phyloP scores from a whole-genome alignment of 1,139 yeast genomes.

The Diutina ranongensis region DNA sequence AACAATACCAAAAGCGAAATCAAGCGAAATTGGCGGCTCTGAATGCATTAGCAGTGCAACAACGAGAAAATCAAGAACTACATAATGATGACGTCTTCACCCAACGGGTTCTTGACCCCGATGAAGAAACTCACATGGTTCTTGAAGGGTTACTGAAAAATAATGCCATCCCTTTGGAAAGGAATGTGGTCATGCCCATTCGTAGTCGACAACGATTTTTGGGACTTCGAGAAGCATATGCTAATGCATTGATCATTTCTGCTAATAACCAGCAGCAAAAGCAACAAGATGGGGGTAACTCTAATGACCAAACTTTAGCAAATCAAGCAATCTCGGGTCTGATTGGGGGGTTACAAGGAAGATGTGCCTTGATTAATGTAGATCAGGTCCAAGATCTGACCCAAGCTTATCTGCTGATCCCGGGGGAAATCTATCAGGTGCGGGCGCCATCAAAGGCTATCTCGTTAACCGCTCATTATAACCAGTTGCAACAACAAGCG shows the following conservation, averaged over 20 bases:
- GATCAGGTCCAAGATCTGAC: slow-evolving; percentile 30
- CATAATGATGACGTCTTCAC: slow-evolving; percentile 14
- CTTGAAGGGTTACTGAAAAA: slow-evolving; percentile 83
- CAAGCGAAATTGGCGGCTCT: slow-evolving; percentile 84
- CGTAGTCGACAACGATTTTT: slow-evolving; percentile 61
- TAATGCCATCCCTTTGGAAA: slow-evolving; percentile 72
- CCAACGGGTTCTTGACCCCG: slow-evolving; percentile 43
- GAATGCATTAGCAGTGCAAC: slow-evolving; percentile 54
- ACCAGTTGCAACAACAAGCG: slow-evolving; percentile 33
- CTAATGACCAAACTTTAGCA: slow-evolving; percentile 31
- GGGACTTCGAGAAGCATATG: slow-evolving; percentile 76
- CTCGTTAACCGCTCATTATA: slow-evolving; percentile 31
- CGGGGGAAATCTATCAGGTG: slow-evolving; percentile 44
- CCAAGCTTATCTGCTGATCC: slow-evolving; percentile 41
- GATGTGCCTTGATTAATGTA: slow-evolving; percentile 64
- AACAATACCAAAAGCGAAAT: slow-evolving; percentile 84
- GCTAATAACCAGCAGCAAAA: slow-evolving; percentile 2
- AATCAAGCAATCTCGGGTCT: slow-evolving; percentile 42
- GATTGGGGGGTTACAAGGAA: slow-evolving; percentile 63
- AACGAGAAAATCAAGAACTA: slow-evolving; percentile 34
- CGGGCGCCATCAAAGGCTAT: slow-evolving; percentile 52
- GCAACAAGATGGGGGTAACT: slow-evolving; percentile 7
- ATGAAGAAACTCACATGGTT: slow-evolving; percentile 89
- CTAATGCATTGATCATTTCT: slow-evolving; percentile 37
- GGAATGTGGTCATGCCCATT: slow-evolving; percentile 60